Evolutionary conservation across 2,329 filamentous ascomycete species (phyloP).

Genomic region (Cytospora paraplurivora): DNA sequence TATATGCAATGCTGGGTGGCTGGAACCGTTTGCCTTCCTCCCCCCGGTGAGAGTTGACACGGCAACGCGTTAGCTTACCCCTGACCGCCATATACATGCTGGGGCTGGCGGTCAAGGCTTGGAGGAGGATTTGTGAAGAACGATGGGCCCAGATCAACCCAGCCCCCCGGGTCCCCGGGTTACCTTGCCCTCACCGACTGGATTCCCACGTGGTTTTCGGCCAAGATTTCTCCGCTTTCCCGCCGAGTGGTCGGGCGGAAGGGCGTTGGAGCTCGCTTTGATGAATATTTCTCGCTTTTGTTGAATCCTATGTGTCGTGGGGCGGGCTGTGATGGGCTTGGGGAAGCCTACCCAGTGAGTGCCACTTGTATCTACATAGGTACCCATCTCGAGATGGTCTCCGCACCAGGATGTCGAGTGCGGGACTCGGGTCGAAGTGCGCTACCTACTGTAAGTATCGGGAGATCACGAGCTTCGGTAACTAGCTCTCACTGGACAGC

Average conservation of each 20-base stretch:
- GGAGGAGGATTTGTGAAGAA: conserved; percentile 13
- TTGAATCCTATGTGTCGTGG: conserved; percentile 9
- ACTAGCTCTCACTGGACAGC: neutral
- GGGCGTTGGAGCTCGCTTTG: conserved; percentile 5
- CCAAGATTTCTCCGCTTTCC: conserved; percentile 14
- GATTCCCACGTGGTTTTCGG: conserved; percentile 24
- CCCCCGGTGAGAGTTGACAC: conserved; percentile 18
- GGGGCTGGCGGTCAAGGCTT: conserved; percentile 26
- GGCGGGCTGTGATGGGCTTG: neutral
- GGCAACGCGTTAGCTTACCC: conserved; percentile 15
- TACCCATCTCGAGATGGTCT: neutral
- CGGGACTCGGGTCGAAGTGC: neutral
- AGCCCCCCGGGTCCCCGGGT: conserved; percentile 17
- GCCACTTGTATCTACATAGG: conserved; percentile 13
- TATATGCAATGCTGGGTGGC: conserved; percentile 24
- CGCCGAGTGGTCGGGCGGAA: neutral
- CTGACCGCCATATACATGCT: conserved; percentile 24
- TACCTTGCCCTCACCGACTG: conserved; percentile 27
- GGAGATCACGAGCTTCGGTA: neutral
- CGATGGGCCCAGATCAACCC: conserved; percentile 22
- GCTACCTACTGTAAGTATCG: neutral
- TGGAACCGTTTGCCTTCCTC: conserved; percentile 8
- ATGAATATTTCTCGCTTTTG: conserved; percentile 6
- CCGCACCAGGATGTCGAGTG: neutral
- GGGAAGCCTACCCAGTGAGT: conserved; percentile 15